Percentiles rank a stretch among this genome's conserved stretches.
Evolutionary conservation across 768 basidiomycete species (phyloP).

Genomic region (Pleurotus platypus): DNA sequence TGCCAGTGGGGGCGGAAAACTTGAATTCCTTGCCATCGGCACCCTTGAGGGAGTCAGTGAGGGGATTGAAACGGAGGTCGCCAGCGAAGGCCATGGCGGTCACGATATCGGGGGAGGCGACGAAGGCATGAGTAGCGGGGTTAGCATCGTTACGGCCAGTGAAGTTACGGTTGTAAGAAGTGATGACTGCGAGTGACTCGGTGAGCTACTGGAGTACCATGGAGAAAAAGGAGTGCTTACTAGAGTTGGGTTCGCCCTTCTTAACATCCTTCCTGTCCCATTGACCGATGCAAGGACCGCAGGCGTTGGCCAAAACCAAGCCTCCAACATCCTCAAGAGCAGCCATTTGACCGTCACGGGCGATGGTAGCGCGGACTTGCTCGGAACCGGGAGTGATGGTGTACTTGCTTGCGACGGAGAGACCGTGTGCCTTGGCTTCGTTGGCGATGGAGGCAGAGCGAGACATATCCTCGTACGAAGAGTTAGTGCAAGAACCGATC

Average conservation of each 20-base stretch:
- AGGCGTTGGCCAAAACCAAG: conserved; percentile 94
- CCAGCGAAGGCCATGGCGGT: conserved; percentile 97
- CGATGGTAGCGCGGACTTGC: conserved; percentile 97
- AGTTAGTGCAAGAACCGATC: conserved; percentile 99
- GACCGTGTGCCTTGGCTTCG: conserved; percentile 85
- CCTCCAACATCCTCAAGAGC: conserved; percentile 88
- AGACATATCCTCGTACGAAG: conserved; percentile 99
- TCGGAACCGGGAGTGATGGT: conserved; percentile 98
- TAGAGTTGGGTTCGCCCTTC: conserved; percentile 97
- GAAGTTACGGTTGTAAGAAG: conserved; percentile 99
- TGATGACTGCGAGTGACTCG: conserved; percentile 64
- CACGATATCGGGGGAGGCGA: conserved; percentile 91
- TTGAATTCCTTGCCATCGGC: conserved; percentile 95
- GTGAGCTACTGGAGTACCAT: neutral
- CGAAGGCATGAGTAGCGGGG: conserved; percentile 97
- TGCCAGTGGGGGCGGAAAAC: conserved; percentile 88
- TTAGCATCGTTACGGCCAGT: conserved; percentile 99
- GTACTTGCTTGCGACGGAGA: conserved; percentile 89
- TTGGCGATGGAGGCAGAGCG: conserved; percentile 92
- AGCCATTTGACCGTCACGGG: conserved; percentile 90
- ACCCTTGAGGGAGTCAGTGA: conserved; percentile 85
- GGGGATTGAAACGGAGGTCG: conserved; percentile 92
- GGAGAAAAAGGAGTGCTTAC: conserved; percentile 39
- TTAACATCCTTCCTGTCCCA: conserved; percentile 97
- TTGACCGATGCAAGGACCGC: conserved; percentile 98